Conservation (phyloP, 257 asterid genomes). For the Przewalskia tangutica region DNA sequence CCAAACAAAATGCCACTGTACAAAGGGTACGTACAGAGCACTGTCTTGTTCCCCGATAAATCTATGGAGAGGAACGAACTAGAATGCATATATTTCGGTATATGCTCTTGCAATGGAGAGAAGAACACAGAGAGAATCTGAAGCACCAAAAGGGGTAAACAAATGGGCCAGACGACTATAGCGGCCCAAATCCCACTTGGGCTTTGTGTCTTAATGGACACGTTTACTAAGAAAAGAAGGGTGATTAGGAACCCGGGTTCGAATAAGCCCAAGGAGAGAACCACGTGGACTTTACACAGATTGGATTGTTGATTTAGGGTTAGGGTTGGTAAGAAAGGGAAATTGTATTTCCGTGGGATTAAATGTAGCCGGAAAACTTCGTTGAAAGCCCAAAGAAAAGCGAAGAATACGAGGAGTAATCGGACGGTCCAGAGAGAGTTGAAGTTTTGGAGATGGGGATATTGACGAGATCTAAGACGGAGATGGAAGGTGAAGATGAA, state of each 20-base stretch:
- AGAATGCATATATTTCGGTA: constrained; percentile 41
- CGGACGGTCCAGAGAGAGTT: constrained; percentile 59
- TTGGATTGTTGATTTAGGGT: constrained; percentile 28
- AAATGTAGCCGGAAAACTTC: constrained; percentile 42
- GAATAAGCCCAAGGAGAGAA: constrained; percentile 52
- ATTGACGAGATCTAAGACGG: constrained; percentile 26
- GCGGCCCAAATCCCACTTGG: constrained; percentile 29
- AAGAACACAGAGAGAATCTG: constrained; percentile 34
- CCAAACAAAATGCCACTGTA: constrained; percentile 41
- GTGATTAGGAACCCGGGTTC: constrained; percentile 61
- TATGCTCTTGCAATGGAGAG: constrained; percentile 22
- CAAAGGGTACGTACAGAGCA: constrained; percentile 57
- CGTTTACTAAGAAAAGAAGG: constrained; percentile 47
- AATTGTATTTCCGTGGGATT: constrained; percentile 17
- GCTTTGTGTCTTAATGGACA: constrained; percentile 33
- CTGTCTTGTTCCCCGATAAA: constrained; percentile 13
- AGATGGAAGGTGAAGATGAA: constrained; percentile 34
- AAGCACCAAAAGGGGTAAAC: constrained; percentile 28
- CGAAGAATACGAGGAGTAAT: constrained; percentile 37
- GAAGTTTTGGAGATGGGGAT: constrained; percentile 36
- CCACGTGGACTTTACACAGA: constrained; percentile 50
- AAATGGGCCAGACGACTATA: constrained; percentile 15
- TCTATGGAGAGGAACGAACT: constrained; percentile 31
- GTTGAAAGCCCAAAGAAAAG: constrained; percentile 38
- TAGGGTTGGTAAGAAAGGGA: constrained; percentile 20